Percentiles rank a stretch among this genome's conserved stretches.
Evolutionary conservation across 2,329 filamentous ascomycete species (phyloP).

Genomic region (Cytospora chrysosperma): DNA sequence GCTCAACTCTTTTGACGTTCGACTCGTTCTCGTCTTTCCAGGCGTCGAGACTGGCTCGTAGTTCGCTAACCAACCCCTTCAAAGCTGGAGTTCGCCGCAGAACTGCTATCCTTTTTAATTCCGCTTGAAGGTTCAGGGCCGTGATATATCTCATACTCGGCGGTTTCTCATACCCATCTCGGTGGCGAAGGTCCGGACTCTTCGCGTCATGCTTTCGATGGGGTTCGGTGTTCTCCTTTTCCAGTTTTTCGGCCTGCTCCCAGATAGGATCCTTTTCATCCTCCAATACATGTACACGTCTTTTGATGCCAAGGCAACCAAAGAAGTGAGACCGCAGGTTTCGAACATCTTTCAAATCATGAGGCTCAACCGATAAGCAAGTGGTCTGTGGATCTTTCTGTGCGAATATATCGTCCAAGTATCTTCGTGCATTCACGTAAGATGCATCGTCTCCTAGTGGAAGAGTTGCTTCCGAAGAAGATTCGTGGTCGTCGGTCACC

Average conservation of each 20-base stretch:
- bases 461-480: background rate
- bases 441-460: background rate
- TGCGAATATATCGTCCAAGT: background rate
- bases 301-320: slow-evolving; percentile 11
- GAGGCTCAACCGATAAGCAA: slow-evolving; percentile 7
- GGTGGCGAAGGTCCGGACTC: background rate
- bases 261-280: slow-evolving; percentile 4
- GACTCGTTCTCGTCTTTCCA: slow-evolving; percentile 5
- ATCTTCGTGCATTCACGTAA: slow-evolving; percentile 2
- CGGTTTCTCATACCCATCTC: background rate
- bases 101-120: slow-evolving; percentile 14
- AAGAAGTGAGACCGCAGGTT: slow-evolving; percentile 17
- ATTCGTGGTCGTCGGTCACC: background rate
- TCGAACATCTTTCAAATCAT: slow-evolving; percentile 2
- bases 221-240: slow-evolving; percentile 6
- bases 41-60: slow-evolving; percentile 1
- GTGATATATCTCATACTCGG: slow-evolving; percentile 19
- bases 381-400: background rate
- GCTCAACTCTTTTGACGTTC: background rate
- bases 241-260: background rate
- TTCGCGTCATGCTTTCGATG: background rate
- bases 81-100: slow-evolving; percentile 17
- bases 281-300: slow-evolving; percentile 6
- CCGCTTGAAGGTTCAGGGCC: slow-evolving; percentile 11
- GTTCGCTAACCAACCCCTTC: slow-evolving; percentile 1